Percentiles rank a stretch among this genome's conserved stretches.
Evolutionary conservation across 1,139 yeast species (phyloP).

Genomic region (Casaregolazyma suthepensis): DNA sequence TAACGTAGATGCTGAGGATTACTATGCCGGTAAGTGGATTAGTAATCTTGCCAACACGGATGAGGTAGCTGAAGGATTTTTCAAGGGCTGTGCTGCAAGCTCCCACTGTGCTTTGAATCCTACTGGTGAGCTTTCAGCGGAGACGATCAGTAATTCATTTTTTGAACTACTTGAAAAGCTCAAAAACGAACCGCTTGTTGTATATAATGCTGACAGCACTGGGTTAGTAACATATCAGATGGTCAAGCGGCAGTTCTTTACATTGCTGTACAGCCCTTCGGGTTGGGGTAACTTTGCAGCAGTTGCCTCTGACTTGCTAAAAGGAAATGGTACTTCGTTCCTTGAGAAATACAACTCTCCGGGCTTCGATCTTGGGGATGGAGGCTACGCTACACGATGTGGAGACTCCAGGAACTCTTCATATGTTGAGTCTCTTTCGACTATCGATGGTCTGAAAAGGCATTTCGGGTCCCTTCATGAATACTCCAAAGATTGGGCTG

Average conservation of each 20-base stretch:
- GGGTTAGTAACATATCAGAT: slow-evolving; percentile 11
- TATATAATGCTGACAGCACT: slow-evolving; percentile 8
- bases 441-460: slow-evolving; percentile 8
- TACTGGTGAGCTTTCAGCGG: slow-evolving; percentile 3
- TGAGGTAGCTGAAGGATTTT: slow-evolving; percentile 11
- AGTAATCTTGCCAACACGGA: slow-evolving; percentile 14
- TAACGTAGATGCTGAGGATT: slow-evolving; percentile 16
- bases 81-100: slow-evolving; percentile 11
- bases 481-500: not conserved
- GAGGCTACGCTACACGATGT: slow-evolving; percentile 15
- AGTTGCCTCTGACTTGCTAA: slow-evolving; percentile 8
- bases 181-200: slow-evolving; percentile 10
- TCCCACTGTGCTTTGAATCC: slow-evolving; percentile 14
- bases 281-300: slow-evolving; percentile 13
- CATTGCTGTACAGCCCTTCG: slow-evolving; percentile 10
- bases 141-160: slow-evolving; percentile 7
- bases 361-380: slow-evolving; percentile 1
- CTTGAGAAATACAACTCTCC: not conserved
- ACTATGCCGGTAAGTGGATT: slow-evolving; percentile 15
- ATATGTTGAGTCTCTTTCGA: not conserved
- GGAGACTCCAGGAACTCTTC: slow-evolving; percentile 13
- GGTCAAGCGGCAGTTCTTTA: slow-evolving; percentile 9
- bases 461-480: not conserved
- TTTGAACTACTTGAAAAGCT: slow-evolving; percentile 7
- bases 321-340: slow-evolving; percentile 10